A percentile compares a stretch with the other conserved stretches of the same genome.
phyloP scores from a whole-genome alignment of 2,329 filamentous ascomycete genomes.

The Penicillium sclerotiorum region DNA sequence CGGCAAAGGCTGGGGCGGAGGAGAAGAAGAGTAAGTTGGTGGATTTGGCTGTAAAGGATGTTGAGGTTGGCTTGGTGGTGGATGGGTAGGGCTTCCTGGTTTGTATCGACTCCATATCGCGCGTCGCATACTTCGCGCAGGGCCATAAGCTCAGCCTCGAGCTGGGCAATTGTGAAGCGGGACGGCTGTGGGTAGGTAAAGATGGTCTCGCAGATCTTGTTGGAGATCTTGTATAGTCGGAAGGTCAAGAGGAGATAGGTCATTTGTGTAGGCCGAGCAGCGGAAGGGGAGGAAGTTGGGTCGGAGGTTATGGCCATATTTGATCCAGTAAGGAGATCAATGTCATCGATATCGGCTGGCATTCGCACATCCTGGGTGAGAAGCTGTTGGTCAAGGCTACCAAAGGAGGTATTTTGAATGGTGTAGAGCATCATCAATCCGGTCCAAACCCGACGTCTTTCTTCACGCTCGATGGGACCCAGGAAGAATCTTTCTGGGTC shows the following conservation, averaged over 20 bases:
- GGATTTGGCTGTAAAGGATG: slow-evolving; percentile 44
- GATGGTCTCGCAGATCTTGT: slow-evolving; percentile 39
- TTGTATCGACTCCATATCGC: slow-evolving; percentile 32
- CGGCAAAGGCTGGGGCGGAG: slow-evolving; percentile 38
- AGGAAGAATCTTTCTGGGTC: slow-evolving; percentile 42
- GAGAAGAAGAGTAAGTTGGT: slow-evolving; percentile 42
- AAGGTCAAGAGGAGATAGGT: slow-evolving; percentile 44
- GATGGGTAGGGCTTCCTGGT: slow-evolving; percentile 27
- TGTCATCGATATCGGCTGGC: slow-evolving; percentile 41
- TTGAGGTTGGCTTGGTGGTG: slow-evolving; percentile 45
- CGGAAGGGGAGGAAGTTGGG: slow-evolving; percentile 18
- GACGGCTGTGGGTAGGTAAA: slow-evolving; percentile 31
- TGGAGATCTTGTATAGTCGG: slow-evolving; percentile 39
- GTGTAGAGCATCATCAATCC: slow-evolving; percentile 46
- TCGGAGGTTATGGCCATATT: slow-evolving; percentile 10
- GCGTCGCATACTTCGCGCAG: slow-evolving; percentile 35
- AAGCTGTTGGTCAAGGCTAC: slow-evolving; percentile 35
- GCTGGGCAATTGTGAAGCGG: slow-evolving; percentile 22
- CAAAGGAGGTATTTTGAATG: slow-evolving; percentile 41
- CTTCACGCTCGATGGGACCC: slow-evolving; percentile 40
- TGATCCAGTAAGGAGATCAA: slow-evolving; percentile 34
- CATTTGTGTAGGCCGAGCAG: slow-evolving; percentile 42
- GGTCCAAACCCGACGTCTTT: slow-evolving; percentile 44
- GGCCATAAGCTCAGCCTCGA: slow-evolving; percentile 34
- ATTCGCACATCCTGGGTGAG: slow-evolving; percentile 34